Conservation (phyloP, 331 rosid species). For the Pyrus hybrid region DNA sequence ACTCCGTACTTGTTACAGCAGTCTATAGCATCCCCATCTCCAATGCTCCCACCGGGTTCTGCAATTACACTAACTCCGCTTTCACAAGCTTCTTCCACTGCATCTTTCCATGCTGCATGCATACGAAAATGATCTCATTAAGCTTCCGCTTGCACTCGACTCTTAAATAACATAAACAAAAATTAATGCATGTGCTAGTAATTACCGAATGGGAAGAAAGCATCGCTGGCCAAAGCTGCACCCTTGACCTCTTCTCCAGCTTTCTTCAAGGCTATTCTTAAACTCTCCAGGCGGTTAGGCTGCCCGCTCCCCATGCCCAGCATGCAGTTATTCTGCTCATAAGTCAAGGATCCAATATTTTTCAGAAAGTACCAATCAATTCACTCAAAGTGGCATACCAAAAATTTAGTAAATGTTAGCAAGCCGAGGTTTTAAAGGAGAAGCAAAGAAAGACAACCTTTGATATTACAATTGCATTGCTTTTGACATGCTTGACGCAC, state of each 20-base stretch:
- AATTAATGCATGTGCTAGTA: neutral
- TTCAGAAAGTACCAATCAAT: neutral
- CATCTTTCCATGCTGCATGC: conserved; percentile 93
- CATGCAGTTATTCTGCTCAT: conserved; percentile 73
- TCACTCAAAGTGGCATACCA: neutral
- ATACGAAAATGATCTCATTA: no score
- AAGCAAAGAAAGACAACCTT: conserved; percentile 41
- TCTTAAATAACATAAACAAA: neutral
- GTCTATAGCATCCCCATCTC: conserved; percentile 77
- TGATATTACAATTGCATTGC: conserved; percentile 85
- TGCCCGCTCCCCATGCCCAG: conserved; percentile 98
- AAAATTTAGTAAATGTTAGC: neutral
- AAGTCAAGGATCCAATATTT: conserved; percentile 1
- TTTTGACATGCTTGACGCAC: conserved; percentile 89
- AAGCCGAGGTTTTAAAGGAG: neutral
- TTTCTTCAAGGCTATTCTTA: conserved; percentile 74
- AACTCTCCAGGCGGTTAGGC: conserved; percentile 86
- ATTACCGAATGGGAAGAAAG: conserved; percentile 96
- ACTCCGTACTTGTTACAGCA: conserved; percentile 86
- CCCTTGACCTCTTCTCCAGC: conserved; percentile 78
- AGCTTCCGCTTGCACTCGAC: neutral
- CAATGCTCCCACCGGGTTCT: conserved; percentile 86
- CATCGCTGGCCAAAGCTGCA: conserved; percentile 92
- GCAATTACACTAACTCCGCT: conserved; percentile 63
- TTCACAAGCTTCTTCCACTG: conserved; percentile 88